phyloP scores from a whole-genome alignment of 192 early-diverging fungal species.

The Spinellus fusiger region DNA sequence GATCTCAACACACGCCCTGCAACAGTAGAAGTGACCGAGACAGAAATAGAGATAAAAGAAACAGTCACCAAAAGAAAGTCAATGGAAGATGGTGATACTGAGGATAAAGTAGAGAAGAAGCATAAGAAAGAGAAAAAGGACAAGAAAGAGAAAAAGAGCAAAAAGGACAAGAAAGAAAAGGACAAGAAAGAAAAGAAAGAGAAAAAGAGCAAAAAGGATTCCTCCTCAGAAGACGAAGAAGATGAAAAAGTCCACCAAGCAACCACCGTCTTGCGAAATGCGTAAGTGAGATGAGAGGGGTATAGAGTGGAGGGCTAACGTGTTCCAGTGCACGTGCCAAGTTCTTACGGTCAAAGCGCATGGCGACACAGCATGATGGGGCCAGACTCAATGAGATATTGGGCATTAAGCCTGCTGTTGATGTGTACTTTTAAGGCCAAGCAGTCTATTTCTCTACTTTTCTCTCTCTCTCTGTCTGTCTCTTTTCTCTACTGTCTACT shows the following conservation, averaged over 20 bases:
- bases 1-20: slow-evolving; percentile 64
- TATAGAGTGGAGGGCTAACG: background rate
- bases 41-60: slow-evolving; percentile 32
- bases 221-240: too few species aligned
- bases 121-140: slow-evolving; percentile 22
- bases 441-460: background rate
- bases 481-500: background rate
- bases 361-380: slow-evolving; percentile 35
- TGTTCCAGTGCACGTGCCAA: slow-evolving; percentile 37
- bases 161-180: slow-evolving; percentile 42
- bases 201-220: slow-evolving; percentile 24
- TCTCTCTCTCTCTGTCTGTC: background rate
- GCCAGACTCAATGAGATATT: slow-evolving; percentile 48
- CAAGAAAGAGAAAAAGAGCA: slow-evolving; percentile 12
- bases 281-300: slow-evolving; percentile 38
- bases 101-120: slow-evolving; percentile 33
- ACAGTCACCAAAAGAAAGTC: slow-evolving; percentile 27
- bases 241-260: slow-evolving; percentile 15
- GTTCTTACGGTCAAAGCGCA: slow-evolving; percentile 40
- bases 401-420: slow-evolving; percentile 38
- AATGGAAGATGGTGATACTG: slow-evolving; percentile 25
- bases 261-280: slow-evolving; percentile 37
- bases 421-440: background rate
- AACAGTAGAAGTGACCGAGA: slow-evolving; percentile 22
- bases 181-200: slow-evolving; percentile 33